Base-by-base conservation (phyloP, 192 early-diverging fungal genomes). In the Entomortierella parvispora region DNA sequence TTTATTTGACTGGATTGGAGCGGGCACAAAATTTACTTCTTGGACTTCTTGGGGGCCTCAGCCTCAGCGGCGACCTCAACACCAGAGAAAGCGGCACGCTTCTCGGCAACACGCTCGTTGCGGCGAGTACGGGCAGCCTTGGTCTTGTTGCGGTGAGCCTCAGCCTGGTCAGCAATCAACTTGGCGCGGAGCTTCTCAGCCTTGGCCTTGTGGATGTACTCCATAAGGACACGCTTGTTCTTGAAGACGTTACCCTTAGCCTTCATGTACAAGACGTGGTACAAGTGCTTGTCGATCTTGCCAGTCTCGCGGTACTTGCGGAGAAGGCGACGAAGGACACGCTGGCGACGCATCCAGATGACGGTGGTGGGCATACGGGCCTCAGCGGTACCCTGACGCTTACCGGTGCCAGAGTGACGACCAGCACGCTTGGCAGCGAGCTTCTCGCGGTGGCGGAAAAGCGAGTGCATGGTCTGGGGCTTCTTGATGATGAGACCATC, bases 231-330 rank as follows among this genome's bases (percentile, higher is more conserved):
- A 86, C 97, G 93, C 93, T 99, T 99, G 95, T 97, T 99, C 93
- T 99, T 99, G 90, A 99, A 99, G 62, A 95, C 95, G 87, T 97
- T 97, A 97, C 97, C 97, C 94, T 99, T 99, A 64, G 95, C 88
- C 91, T 97, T 97, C 81, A 96, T 82, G 91, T 99, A 99, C 75
- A 99, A 89, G 79, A 87, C 83, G 87, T 96, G 97, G 92, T 89
- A 92, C 92, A 99, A 88, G 90, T 97, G 96, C 80, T 91, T 89
- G 88, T 99, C 96, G 72, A 99, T 97, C 93, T 99, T 99, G 76
- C 92, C 93, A 81, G 92, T 82, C 86, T 97, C 97, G 68, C 97
- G 90, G 94, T 99, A 99, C 88, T 97, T 97, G 88, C 92, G 86
- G 69, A 99, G 88, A 37, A 99, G 88, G 69, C 94, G 91, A 76